Base-by-base conservation (phyloP, 2,329 filamentous ascomycete species). In the Coniochaeta hoffmannii region DNA sequence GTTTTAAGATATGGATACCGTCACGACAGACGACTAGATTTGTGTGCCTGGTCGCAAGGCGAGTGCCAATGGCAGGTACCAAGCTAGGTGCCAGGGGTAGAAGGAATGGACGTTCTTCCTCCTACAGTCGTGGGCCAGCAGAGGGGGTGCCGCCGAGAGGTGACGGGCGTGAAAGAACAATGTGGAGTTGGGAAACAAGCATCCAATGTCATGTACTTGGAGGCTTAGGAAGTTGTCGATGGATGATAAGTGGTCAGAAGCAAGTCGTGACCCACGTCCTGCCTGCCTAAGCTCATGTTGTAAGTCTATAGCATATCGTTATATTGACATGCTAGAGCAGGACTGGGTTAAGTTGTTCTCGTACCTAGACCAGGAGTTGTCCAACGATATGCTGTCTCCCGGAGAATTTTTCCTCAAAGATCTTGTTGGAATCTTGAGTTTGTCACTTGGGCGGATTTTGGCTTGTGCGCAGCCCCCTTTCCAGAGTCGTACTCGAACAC, bases 1-100 rank as follows among this genome's bases (percentile, higher is more conserved):
- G 44, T 49, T 57, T 60, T 55, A 58, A 58, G 55, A 56, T 55
- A 56, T 49, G 55, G 53, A 56, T 56, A 58, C 50, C 53, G 56
- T 46, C 53, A 58, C 55, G 41, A 60, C 9, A n/a, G 28, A 50
- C 7, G 28, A 34, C 49, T 24, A 50, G 49, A 34, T 17, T 32
- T n/a, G 31, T 22, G n/a, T 50, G 44, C 28, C 28, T 11, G 28
- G 17, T n/a, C 8, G 19, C 49, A 34, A 22, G 49, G 30, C 22
- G 22, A 46, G 22, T 46, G 41, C 24, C 41, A 46, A 46, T 17
- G 22, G 19, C 22, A 15, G 41, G 22, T 46, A 46, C 12, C 26
- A 26, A 22, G n/a, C 24, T n/a, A 9, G 41, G n/a, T 19, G 28
- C 49, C 28, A 31, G 31, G 49, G 49, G 49, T 46, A 46, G 41